phyloP scores from a whole-genome alignment of 495 filamentous ascomycete species.

The Penicillium mononematosum region DNA sequence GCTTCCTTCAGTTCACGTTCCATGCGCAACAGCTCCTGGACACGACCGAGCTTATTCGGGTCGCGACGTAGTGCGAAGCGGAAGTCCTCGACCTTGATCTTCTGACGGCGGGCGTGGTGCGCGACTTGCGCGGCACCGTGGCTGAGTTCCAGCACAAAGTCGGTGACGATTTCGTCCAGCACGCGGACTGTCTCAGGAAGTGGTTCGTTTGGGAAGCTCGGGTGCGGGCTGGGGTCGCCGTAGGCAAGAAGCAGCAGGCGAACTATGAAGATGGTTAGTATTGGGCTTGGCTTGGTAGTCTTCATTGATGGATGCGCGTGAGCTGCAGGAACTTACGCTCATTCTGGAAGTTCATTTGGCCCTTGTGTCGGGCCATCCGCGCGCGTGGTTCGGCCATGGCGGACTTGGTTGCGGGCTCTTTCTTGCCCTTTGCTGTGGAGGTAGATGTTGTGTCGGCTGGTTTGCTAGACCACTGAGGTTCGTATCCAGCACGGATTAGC shows the following conservation, averaged over 20 bases:
- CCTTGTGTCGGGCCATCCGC: conserved; percentile 76
- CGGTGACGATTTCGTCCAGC: conserved; percentile 91
- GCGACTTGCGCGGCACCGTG: conserved; percentile 84
- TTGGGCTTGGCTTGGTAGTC: neutral
- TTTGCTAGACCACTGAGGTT: conserved; percentile 22
- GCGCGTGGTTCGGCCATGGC: conserved; percentile 68
- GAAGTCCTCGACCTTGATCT: conserved; percentile 98
- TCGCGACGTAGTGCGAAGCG: conserved; percentile 87
- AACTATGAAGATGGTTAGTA: conserved; percentile 49
- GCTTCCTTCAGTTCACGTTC: conserved; percentile 75
- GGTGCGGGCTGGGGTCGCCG: conserved; percentile 63
- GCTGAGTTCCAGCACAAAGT: conserved; percentile 84
- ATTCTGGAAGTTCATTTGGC: conserved; percentile 81
- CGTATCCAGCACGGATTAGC: conserved; percentile 31
- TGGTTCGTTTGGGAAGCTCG: conserved; percentile 50
- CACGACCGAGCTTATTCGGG: conserved; percentile 79
- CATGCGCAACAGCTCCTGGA: conserved; percentile 81
- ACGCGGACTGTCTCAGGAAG: conserved; percentile 80
- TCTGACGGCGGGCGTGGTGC: conserved; percentile 78
- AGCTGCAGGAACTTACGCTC: conserved; percentile 59
- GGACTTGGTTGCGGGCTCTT: neutral
- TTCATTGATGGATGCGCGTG: neutral
- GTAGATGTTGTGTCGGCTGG: conserved; percentile 4
- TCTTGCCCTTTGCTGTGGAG: conserved; percentile 4
- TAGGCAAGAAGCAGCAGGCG: conserved; percentile 79